Evolutionary conservation across 176 grass and related monocot species (phyloP), one percentile per base, ranked within the genome.

Genomic region (Secale cereale): DNA sequence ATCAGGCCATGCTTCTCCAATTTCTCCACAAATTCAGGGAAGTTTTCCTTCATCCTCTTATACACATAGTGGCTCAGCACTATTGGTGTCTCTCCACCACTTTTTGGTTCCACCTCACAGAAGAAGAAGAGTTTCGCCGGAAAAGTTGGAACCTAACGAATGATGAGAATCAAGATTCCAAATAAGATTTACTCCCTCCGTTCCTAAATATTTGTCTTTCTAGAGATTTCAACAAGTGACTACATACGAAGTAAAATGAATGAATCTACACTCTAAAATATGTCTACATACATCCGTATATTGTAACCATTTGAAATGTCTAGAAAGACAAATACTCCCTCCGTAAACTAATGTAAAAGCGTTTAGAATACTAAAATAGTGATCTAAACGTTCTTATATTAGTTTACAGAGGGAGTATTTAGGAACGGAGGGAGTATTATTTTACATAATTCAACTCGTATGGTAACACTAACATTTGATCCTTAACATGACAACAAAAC

Each of bases 71-170:
- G 97, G 86, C 97, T 96, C 41, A 99, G 60, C 7, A 99, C 90
- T 40, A 94, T 89, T 1, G 93, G 97, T 4, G 97, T 99, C 82
- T 99, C 93, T 4, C 97, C 97, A 32, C 89, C 88, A 3, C 50
- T 94, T 54, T 85, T 89, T 0, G 97, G 93, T 23, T 99, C 93
- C 52, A 91, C 85, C 60, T 99, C 97, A 20, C 97, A 99, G 83
- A 96, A 99, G 79, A 98, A 98, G 84, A 99, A 99, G 20, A 98
- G 41, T n/a, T 99, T 96, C 0, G 90, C 65, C 0, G 97, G 97
- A 65, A 99, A 98, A 60, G 91, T 87, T 10, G 97, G 89, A 78
- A 98, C 93, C 97, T 98, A 20, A 62, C n/a, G 9, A 66, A 65
- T 50, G 0, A 32, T 19, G 7, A 22, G 10, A 62, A 45, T 33